Percentiles rank a stretch among this genome's conserved stretches.
Conservation (phyloP, 1,284 basidiomycete species). For the Serendipita sp. region DNA sequence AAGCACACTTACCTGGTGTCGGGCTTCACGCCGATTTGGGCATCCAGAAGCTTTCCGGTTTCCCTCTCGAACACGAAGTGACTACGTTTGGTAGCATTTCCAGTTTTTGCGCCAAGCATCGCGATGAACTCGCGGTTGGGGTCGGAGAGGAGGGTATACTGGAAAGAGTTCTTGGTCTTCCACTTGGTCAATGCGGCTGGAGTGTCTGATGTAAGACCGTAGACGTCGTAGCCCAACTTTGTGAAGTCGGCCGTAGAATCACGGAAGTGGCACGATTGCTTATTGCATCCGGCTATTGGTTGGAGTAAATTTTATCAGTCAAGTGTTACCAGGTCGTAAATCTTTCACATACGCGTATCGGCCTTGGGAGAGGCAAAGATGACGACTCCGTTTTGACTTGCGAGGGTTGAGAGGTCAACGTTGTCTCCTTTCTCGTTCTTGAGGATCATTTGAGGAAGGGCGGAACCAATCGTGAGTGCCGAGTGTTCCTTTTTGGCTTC, state of each 20-base stretch:
- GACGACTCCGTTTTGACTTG: conserved; percentile 60
- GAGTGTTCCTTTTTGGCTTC: conserved; percentile 18
- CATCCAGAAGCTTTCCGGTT: conserved; percentile 64
- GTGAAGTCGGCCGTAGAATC: conserved; percentile 68
- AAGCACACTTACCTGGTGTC: conserved; percentile 47
- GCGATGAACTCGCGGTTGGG: conserved; percentile 67
- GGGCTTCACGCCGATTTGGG: conserved; percentile 71
- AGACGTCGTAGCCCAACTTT: conserved; percentile 56
- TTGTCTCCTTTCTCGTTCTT: conserved; percentile 70
- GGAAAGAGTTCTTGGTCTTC: conserved; percentile 75
- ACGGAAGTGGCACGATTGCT: conserved; percentile 78
- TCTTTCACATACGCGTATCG: conserved; percentile 54
- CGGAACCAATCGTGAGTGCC: conserved; percentile 56
- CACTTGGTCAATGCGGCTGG: conserved; percentile 66
- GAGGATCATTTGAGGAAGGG: conserved; percentile 59
- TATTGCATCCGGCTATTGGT: conserved; percentile 68
- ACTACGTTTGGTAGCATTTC: conserved; percentile 71
- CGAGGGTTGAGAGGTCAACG: conserved; percentile 43
- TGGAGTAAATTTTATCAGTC: conserved; percentile 1
- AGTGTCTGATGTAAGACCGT: conserved; percentile 77
- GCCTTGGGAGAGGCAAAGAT: conserved; percentile 76
- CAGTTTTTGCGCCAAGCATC: conserved; percentile 67
- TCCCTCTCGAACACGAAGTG: conserved; percentile 86
- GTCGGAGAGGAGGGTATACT: conserved; percentile 78
- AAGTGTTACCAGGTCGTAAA: conserved; percentile 7